These are phyloP conservation scores for Tetrapyrgos nigripes DNA, from an alignment of 1,284 basidiomycete species.

Conservation along the genomic window DNA sequence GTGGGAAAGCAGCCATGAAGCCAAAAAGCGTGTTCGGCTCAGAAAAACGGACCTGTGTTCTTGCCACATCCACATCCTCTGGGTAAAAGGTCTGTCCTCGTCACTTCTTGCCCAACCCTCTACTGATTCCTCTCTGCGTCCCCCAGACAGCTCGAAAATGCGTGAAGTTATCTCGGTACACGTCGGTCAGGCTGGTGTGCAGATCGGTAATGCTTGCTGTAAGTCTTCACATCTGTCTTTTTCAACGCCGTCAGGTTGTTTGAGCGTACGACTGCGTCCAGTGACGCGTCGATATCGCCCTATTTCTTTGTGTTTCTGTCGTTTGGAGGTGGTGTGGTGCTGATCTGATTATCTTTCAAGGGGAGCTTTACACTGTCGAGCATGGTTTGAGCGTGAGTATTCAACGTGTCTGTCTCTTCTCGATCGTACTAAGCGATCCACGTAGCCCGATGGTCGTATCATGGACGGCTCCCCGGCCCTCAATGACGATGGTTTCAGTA, in stretches of 20 bases:
- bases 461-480: slow-evolving; percentile 73
- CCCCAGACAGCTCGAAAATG: slow-evolving; percentile 47
- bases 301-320: slow-evolving; percentile 1
- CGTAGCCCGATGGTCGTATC: slow-evolving; percentile 91
- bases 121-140: neutral
- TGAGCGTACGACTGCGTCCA: neutral
- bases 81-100: neutral
- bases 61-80: neutral
- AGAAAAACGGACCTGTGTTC: neutral
- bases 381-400: slow-evolving; percentile 91
- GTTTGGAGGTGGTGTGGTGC: slow-evolving; percentile 21
- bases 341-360: slow-evolving; percentile 40
- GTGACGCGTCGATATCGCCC: slow-evolving; percentile 33
- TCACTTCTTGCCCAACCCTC: neutral
- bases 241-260: slow-evolving; percentile 17
- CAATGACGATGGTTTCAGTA: slow-evolving; percentile 94
- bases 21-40: neutral
- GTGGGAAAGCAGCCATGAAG: slow-evolving; percentile 5
- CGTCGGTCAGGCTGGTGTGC: slow-evolving; percentile 95
- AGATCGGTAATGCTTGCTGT: slow-evolving; percentile 97
- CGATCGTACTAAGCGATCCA: slow-evolving; percentile 11
- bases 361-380: slow-evolving; percentile 92
- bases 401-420: slow-evolving; percentile 12
- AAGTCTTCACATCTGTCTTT: slow-evolving; percentile 45
- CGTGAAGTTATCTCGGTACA: slow-evolving; percentile 95